A percentile compares a stretch with the other conserved stretches of the same genome.
Evolutionary conservation across 768 basidiomycete species (phyloP).

Genomic region (Tricholoma saponaceum): DNA sequence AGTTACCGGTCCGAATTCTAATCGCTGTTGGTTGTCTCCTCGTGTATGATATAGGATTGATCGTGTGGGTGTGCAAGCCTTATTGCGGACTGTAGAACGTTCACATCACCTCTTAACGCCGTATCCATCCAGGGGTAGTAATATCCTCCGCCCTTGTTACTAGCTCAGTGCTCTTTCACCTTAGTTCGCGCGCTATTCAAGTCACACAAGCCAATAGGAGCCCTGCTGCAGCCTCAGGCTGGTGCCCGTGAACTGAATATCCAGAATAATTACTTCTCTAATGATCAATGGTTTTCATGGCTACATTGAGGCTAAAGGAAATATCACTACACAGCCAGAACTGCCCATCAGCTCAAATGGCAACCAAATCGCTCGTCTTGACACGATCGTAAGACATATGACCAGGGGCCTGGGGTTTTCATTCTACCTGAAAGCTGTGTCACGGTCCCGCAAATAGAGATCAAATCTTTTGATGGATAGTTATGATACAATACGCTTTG

Average conservation of each 20-base stretch:
- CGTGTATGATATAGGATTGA: not conserved
- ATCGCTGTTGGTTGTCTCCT: not conserved
- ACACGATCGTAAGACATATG: too few relatives aligned
- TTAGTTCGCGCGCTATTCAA: too few relatives aligned
- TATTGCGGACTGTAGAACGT: not conserved
- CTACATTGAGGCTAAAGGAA: not conserved
- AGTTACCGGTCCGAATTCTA: not conserved
- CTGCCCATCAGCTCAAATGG: not conserved
- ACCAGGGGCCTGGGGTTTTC: not conserved
- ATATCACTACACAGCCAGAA: not conserved
- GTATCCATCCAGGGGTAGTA: not conserved
- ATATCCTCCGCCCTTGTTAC: too few relatives aligned
- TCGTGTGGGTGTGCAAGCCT: not conserved
- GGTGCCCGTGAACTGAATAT: too few relatives aligned
- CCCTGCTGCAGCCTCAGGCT: too few relatives aligned
- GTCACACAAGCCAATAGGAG: not conserved
- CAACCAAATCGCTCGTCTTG: not conserved
- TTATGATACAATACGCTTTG: constrained; percentile 11
- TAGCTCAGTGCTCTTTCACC: not conserved
- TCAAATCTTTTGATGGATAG: not conserved
- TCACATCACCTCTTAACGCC: not conserved
- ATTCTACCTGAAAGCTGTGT: not conserved
- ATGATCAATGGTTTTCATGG: not conserved
- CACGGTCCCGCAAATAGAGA: not conserved
- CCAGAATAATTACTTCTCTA: not conserved